These are phyloP conservation scores for Cyberlindnera petersonii DNA, from an alignment of 805 yeast genomes.

Conservation along the genomic window DNA sequence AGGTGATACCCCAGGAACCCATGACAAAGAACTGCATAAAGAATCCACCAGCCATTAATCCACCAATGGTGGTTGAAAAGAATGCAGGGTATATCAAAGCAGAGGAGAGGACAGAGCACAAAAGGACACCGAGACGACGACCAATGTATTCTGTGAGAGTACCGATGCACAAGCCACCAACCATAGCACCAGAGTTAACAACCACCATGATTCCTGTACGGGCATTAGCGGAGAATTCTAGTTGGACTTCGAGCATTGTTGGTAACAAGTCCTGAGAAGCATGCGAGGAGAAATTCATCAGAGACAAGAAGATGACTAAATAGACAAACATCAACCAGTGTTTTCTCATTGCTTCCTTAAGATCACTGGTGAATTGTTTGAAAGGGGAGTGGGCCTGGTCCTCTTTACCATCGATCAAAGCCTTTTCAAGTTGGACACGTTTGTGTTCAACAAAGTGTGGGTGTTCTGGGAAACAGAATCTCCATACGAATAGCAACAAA, in stretches of 20 bases:
- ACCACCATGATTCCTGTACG: constrained; percentile 59
- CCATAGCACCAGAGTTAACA: constrained; percentile 62
- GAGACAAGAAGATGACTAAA: constrained; percentile 58
- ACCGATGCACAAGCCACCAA: constrained; percentile 60
- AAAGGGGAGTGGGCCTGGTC: constrained; percentile 20
- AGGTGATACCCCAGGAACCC: constrained; percentile 74
- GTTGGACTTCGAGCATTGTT: constrained; percentile 53
- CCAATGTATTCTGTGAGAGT: constrained; percentile 57
- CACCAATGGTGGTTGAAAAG: constrained; percentile 30
- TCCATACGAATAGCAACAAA: constrained; percentile 52
- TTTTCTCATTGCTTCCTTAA: constrained; percentile 36
- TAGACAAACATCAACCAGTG: constrained; percentile 63
- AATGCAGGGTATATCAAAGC: constrained; percentile 62
- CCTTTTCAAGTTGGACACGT: constrained; percentile 22
- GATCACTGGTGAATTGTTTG: constrained; percentile 26
- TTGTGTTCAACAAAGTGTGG: constrained; percentile 41
- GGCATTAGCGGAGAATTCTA: constrained; percentile 40
- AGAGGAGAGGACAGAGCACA: constrained; percentile 51
- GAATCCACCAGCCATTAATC: constrained; percentile 57
- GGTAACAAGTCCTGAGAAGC: constrained; percentile 76
- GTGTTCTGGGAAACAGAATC: constrained; percentile 58
- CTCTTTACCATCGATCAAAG: constrained; percentile 26
- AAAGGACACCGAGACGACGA: constrained; percentile 52
- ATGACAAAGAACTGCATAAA: constrained; percentile 63
- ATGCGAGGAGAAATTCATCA: constrained; percentile 68